Evolutionary conservation across 2,329 filamentous ascomycete genomes (phyloP), one percentile per base, ranked within the genome.

Genomic region (Paraphaeosphaeria minitans): DNA sequence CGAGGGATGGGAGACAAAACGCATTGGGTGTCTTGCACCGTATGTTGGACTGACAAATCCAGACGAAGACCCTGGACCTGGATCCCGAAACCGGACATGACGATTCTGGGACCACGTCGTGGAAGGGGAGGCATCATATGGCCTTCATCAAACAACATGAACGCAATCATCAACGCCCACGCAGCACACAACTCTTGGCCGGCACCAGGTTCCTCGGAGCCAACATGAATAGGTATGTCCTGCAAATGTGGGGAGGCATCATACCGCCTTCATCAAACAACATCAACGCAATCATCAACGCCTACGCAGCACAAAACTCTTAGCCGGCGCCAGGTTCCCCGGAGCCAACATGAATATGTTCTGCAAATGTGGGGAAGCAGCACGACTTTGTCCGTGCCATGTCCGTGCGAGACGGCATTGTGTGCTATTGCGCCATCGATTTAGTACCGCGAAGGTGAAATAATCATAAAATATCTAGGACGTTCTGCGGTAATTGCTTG

Each of bases 401-500:
- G 31, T 51, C 48, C 52, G 47, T 47, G 39, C 39, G 46, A 55
- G 49, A 29, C 16, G 29, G 22, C 53, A 74, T 74, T 70, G 71
- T 72, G 71, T 74, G 72, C 72, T 72, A 75, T 75, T 68, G 71
- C 71, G 72, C 72, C 67, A 74, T 69, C 56, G 47, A 43, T 53
- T 27, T 46, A 46, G 37, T 13, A 37, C 47, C 31, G 9, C 31
- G 29, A 19, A 46, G 29, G 24, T 51, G 52, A 47, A 37, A 41
- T 62, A 47, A 48, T 16, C 10, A 50, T 58, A 52, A 55, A 27
- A 22, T 52, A 51, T 41, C 49, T 29, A 51, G 35, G 22, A 42
- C 22, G 13, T 21, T 29, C 33, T 16, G 35, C 35, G 29, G 24
- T 48, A 46, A 35, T 19, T 22, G 13, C 6, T 7, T 16, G 31